A percentile compares a stretch with the other conserved stretches of the same genome.
Conservation (phyloP, 2,329 filamentous ascomycete genomes). For the Chalara sp. region DNA sequence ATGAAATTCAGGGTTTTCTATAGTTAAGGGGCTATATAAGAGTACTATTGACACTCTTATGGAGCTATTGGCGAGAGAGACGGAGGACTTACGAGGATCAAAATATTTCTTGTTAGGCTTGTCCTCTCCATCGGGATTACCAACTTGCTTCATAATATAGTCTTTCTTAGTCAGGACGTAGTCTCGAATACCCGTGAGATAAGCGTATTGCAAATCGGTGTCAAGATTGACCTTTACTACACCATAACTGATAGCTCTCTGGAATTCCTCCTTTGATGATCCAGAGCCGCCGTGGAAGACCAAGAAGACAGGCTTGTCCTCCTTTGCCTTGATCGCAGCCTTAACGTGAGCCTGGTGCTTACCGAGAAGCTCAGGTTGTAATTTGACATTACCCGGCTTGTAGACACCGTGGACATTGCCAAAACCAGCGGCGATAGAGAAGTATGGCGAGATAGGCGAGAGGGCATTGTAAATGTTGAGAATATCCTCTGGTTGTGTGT, state of each 20-base stretch:
- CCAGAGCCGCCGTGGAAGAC: conserved; percentile 99
- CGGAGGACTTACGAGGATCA: conserved; percentile 33
- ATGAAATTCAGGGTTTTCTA: conserved; percentile 8
- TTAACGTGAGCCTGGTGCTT: conserved; percentile 95
- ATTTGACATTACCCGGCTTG: conserved; percentile 95
- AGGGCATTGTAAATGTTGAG: conserved; percentile 85
- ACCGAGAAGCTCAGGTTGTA: conserved; percentile 89
- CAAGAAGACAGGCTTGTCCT: conserved; percentile 94
- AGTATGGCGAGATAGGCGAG: conserved; percentile 82
- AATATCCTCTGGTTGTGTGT: conserved; percentile 97
- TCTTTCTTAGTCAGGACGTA: conserved; percentile 93
- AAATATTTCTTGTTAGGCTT: conserved; percentile 99
- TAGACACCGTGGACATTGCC: conserved; percentile 99
- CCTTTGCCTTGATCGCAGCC: conserved; percentile 63
- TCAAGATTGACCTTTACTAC: conserved; percentile 99
- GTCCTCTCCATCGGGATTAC: conserved; percentile 91
- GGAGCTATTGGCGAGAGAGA: too few species aligned
- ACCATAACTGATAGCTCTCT: conserved; percentile 81
- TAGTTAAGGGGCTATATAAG: too few species aligned
- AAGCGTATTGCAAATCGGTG: conserved; percentile 95
- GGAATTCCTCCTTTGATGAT: conserved; percentile 84
- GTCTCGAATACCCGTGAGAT: conserved; percentile 87
- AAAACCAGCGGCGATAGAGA: conserved; percentile 96
- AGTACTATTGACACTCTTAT: too few species aligned
- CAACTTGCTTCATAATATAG: conserved; percentile 79